Base-by-base conservation (phyloP, 2,329 filamentous ascomycete species). In the Colletotrichum camelliae region DNA sequence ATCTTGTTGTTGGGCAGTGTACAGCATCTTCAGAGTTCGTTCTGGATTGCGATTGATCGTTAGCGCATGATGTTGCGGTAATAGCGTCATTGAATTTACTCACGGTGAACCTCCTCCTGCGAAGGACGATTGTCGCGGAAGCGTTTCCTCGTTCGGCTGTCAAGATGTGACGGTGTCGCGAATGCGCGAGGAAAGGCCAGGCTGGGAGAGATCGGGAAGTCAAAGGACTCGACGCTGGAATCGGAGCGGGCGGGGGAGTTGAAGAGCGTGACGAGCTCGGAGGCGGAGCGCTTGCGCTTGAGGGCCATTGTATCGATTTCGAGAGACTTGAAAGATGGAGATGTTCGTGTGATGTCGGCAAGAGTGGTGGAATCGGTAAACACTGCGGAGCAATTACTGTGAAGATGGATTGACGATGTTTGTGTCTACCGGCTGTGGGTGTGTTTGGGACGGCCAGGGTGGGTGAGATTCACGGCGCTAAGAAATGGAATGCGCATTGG, bases 241-340 rank as follows among this genome's bases (percentile, higher is more conserved):
- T 81, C 81, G 77, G 7, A 82, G 78, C 35, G 84, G 9, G 83
- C 77, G 27, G 86, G 82, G 64, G 86, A 85, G 75, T 84, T 86
- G 58, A 87, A 85, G 12, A 89, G 83, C 8, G 85, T 79, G 67
- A 82, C 83, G 67, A 92, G 85, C 81, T 92, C 90, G 27, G 90
- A 90, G 71, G 89, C 87, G 79, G 91, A 93, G 58, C 91, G 89
- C 86, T 93, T 93, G 83, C 92, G 91, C 82, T 93, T 93, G 80
- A 92, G 84, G 31, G 88, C 82, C 89, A 91, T 91, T 64, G 4
- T n/a, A 2, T 8, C 3, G 52, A 39, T 2, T 31, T 58, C 16
- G 13, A 31, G 9, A 18, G 21, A 5, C 3, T 16, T 43, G 33
- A 2, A n/a, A 15, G 33, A 0, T 60, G 21, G 2, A 8, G 3